A percentile compares a stretch with the other conserved stretches of the same genome.
phyloP scores from a whole-genome alignment of 163 green algal genomes.

The Coccomyxa subellipsoidea region DNA sequence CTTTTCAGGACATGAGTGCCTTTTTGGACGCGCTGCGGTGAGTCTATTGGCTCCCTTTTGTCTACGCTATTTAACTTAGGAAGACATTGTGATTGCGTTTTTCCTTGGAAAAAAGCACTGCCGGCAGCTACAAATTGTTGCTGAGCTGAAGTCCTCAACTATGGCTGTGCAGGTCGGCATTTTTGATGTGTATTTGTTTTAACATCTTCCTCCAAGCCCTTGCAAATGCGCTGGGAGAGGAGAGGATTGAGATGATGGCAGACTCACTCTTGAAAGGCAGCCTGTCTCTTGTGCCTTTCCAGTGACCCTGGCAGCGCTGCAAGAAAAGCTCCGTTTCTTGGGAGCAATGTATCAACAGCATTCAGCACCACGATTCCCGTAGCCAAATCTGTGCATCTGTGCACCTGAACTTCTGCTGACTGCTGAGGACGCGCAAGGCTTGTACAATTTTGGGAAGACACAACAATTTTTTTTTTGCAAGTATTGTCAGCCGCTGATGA shows the following conservation, averaged over 20 bases:
- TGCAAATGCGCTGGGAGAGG: conserved; percentile 20
- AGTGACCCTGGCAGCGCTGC: background rate
- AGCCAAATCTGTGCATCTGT: too few species aligned
- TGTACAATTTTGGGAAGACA: too few species aligned
- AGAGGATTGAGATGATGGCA: background rate
- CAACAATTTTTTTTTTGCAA: too few species aligned
- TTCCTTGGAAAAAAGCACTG: background rate
- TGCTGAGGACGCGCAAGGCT: too few species aligned
- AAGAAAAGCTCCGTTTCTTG: background rate
- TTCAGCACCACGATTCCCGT: too few species aligned
- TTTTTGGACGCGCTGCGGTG: conserved; percentile 39
- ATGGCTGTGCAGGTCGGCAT: conserved; percentile 9
- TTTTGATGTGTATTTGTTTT: conserved; percentile 35
- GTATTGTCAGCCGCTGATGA: too few species aligned
- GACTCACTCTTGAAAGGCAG: background rate
- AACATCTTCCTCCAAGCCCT: conserved; percentile 35
- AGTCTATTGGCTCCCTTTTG: background rate
- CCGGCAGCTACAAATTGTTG: too few species aligned
- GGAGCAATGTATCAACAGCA: too few species aligned
- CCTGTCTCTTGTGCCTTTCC: background rate
- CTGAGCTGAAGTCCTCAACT: background rate
- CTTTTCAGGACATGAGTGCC: conserved; percentile 24
- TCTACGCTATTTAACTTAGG: background rate
- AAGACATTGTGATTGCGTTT: background rate
- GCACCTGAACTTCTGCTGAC: too few species aligned